Conservation (phyloP, 164 flowering plant species). For the Macadamia tetraphylla region DNA sequence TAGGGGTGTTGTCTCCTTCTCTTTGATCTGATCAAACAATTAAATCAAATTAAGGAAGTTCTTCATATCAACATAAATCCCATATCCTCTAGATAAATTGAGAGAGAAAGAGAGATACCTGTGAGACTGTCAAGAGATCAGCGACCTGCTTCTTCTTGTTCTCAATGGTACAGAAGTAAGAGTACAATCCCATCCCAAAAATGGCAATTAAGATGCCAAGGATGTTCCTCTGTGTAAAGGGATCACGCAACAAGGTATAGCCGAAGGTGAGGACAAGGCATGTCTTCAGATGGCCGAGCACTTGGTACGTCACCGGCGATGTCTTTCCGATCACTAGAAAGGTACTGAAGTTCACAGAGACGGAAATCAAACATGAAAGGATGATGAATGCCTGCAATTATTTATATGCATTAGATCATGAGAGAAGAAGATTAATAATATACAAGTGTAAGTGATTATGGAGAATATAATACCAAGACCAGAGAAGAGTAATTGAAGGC, state of each 20-base stretch:
- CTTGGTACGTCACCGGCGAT: conserved; percentile 95
- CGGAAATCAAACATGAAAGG: conserved; percentile 81
- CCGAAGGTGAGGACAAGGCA: conserved; percentile 90
- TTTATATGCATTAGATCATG: not conserved
- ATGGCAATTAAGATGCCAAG: conserved; percentile 81
- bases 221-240: conserved; percentile 83
- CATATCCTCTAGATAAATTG: not conserved
- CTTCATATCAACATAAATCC: too few relatives aligned
- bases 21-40: conserved; percentile 39
- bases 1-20: conserved; percentile 49
- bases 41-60: not conserved
- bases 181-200: conserved; percentile 83
- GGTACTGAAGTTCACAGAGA: conserved; percentile 93
- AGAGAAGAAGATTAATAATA: too few relatives aligned
- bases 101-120: conserved; percentile 34
- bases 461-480: conserved; percentile 53
- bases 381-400: conserved; percentile 65
- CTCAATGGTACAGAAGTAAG: conserved; percentile 73
- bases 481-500: conserved; percentile 68
- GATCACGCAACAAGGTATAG: conserved; percentile 85
- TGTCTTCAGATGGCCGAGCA: conserved; percentile 93
- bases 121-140: conserved; percentile 36
- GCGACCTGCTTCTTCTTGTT: conserved; percentile 48
- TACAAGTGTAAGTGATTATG: not conserved
- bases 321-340: conserved; percentile 94